Base-by-base conservation (phyloP, 352 stramenopile species). In the Halophytophthora polymorphica region DNA sequence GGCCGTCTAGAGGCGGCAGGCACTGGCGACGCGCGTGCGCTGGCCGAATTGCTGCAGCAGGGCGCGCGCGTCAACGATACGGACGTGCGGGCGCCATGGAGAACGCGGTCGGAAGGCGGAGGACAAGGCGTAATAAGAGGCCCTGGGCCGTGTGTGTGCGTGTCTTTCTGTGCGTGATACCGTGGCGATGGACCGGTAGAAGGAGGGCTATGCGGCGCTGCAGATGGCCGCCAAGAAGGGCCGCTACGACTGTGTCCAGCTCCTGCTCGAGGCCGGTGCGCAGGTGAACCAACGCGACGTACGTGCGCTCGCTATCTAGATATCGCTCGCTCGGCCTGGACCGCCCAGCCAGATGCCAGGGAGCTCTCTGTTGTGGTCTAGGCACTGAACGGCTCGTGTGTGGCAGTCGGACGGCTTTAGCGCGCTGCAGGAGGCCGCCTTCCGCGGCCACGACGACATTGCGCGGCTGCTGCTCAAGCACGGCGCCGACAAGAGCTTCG, bases 221-320 rank as follows among this genome's bases (percentile, higher is more conserved):
- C 64, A 83, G 62, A 53, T 86, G 33, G 78, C 73, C 21, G 57
- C 61, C 38, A 87, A 83, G 53, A 83, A 84, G 39, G 71, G 69
- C 14, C 58, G 50, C 10, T 70, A 74, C 33, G 71, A 83, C 7
- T 69, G 70, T 41, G 70, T 86, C 31, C 62, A 80, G 52, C 71
- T 80, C 34, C 61, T 90, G 18, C 58, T 90, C 3, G 56, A 71
- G 36, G 50, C 54, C 8, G 73, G 66, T 11, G 73, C 78, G 8
- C 60, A 87, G 34, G 74, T 83, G 18, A 80, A 90, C 56, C 76
- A 81, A 50, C 63, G 76, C 29, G 78, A 90, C 31, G 78, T 87
- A 53, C 22, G 65, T 47, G 4, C 1, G 11, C 10, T 13, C 10
- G 22, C 4, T 21, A 14, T 22, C 36, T 28, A 36, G n/a, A n/a